A percentile compares a stretch with the other conserved stretches of the same genome.
These are phyloP conservation scores for Saturnispora silvae DNA, from an alignment of 805 yeast species.

Conservation along the genomic window DNA sequence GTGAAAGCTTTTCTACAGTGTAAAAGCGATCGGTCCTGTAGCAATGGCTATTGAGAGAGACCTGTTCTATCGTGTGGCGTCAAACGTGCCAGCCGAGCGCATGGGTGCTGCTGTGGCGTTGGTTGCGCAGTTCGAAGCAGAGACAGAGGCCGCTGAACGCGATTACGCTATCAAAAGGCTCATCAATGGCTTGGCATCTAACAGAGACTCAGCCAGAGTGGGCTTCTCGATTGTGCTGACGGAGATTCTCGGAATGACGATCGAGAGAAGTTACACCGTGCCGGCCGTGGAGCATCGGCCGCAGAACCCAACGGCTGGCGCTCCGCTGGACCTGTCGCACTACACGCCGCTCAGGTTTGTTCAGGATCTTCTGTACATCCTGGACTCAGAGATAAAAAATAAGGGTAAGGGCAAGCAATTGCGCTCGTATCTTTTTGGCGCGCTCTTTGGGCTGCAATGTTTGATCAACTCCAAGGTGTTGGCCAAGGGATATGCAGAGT, in stretches of 20 bases:
- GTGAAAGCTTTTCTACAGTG: too few species aligned
- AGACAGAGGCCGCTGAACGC: constrained; percentile 50
- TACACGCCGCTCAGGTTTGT: constrained; percentile 32
- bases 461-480: constrained; percentile 46
- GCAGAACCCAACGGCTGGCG: too few species aligned
- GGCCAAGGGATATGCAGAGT: constrained; percentile 12
- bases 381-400: constrained; percentile 29
- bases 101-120: constrained; percentile 59
- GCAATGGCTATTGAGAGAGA: constrained; percentile 54
- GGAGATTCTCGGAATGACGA: constrained; percentile 41
- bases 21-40: background rate
- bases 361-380: constrained; percentile 26
- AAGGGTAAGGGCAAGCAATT: constrained; percentile 71
- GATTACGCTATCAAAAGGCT: constrained; percentile 70
- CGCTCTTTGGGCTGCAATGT: constrained; percentile 74
- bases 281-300: background rate
- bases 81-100: constrained; percentile 66
- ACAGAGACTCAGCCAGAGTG: constrained; percentile 72
- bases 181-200: constrained; percentile 70
- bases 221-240: constrained; percentile 86
- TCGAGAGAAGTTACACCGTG: constrained; percentile 4
- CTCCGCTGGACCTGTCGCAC: constrained; percentile 13
- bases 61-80: constrained; percentile 65
- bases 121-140: constrained; percentile 45
- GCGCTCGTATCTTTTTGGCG: constrained; percentile 71